phyloP scores from a whole-genome alignment of 371 early-diverging fungal genomes.

The Apophysomyces elegans region DNA sequence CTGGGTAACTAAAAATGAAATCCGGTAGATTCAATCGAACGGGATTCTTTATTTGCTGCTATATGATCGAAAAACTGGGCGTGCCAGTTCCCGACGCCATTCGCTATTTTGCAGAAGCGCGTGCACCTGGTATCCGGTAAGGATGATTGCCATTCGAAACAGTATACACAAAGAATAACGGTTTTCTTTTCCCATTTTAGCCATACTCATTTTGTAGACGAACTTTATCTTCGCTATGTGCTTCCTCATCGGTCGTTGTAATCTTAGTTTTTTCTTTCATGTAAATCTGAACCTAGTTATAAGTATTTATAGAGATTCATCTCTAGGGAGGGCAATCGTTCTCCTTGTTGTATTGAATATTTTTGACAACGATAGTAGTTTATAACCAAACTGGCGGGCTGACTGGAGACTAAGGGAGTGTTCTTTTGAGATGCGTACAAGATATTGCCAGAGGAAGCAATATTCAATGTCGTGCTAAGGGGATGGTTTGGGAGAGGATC shows the following conservation, averaged over 20 bases:
- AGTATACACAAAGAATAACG: not conserved
- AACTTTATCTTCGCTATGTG: constrained; percentile 64
- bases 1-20: not conserved
- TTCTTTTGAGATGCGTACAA: not conserved
- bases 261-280: not conserved
- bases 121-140: constrained; percentile 73
- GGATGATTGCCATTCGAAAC: too few species aligned
- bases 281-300: not conserved
- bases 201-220: constrained; percentile 69
- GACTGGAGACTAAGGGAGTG: too few species aligned
- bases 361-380: not conserved
- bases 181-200: constrained; percentile 28
- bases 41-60: constrained; percentile 73
- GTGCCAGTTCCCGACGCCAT: constrained; percentile 66
- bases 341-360: constrained; percentile 3
- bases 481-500: constrained; percentile 4
- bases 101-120: constrained; percentile 59
- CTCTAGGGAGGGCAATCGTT: not conserved
- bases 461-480: constrained; percentile 1
- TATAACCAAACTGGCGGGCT: not conserved
- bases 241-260: constrained; percentile 28
- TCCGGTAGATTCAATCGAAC: constrained; percentile 64
- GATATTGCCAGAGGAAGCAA: not conserved
- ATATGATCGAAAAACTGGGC: constrained; percentile 64
- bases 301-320: not conserved